A percentile compares a stretch with the other conserved stretches of the same genome.
Conservation (phyloP, 2,329 filamentous ascomycete genomes). For the Westerdykella ornata region DNA sequence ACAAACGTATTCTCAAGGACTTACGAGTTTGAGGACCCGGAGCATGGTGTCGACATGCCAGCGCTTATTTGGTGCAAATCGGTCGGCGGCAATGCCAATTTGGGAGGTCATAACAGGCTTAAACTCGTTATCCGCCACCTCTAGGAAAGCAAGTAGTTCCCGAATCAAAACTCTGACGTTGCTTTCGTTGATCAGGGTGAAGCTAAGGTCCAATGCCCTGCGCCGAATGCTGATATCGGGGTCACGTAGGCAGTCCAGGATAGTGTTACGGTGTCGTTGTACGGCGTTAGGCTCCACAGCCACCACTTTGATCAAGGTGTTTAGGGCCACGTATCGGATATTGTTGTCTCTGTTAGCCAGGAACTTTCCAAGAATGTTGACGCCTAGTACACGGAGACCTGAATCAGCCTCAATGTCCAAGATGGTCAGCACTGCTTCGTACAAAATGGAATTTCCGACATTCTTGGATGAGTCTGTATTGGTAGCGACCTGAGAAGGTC, state of each 20-base stretch:
- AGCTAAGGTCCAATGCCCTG: conserved; percentile 92
- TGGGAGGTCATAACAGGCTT: conserved; percentile 98
- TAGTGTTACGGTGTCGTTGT: conserved; percentile 93
- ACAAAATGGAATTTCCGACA: conserved; percentile 94
- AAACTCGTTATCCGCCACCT: conserved; percentile 97
- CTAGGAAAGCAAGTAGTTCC: conserved; percentile 88
- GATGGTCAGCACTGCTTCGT: conserved; percentile 94
- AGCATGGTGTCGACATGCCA: conserved; percentile 99
- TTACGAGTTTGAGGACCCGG: conserved; percentile 70
- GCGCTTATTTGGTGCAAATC: conserved; percentile 91
- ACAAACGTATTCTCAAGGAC: conserved; percentile 4
- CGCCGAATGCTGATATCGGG: conserved; percentile 97
- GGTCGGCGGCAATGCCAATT: conserved; percentile 93
- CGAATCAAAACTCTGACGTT: conserved; percentile 91
- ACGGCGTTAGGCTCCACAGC: conserved; percentile 97
- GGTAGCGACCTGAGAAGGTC: conserved; percentile 62
- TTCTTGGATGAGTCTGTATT: conserved; percentile 99
- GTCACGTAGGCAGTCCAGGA: conserved; percentile 89
- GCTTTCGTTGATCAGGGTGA: conserved; percentile 93
- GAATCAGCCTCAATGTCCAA: conserved; percentile 98
- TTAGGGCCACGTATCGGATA: conserved; percentile 94
- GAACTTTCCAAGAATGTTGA: conserved; percentile 98
- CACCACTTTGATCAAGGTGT: conserved; percentile 96
- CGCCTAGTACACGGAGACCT: conserved; percentile 83
- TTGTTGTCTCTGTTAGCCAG: conserved; percentile 98